Evolutionary conservation across 2,329 filamentous ascomycete species (phyloP).

Genomic region (Chalaropsis thielavioides): DNA sequence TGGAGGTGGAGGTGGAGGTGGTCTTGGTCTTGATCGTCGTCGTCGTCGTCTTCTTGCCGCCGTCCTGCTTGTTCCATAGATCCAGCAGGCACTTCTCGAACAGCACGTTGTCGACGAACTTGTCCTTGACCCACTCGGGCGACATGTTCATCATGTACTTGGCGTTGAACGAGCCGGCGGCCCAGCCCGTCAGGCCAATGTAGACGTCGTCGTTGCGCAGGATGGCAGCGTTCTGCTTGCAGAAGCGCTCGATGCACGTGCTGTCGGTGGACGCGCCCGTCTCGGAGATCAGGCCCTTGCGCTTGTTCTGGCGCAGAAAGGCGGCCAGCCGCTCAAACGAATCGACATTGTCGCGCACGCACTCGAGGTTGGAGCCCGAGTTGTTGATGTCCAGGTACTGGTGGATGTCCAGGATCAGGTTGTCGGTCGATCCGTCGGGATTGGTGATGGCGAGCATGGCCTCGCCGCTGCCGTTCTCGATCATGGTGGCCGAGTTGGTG

Average conservation of each 20-base stretch:
- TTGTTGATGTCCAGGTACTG: conserved; percentile 46
- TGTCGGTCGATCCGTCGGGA: conserved; percentile 40
- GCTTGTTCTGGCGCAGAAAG: conserved; percentile 30
- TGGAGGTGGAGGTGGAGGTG: not conserved
- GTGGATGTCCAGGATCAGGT: conserved; percentile 45
- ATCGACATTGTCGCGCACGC: conserved; percentile 38
- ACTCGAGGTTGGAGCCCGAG: conserved; percentile 37
- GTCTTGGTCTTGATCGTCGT: not conserved
- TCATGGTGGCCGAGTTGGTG: conserved; percentile 35
- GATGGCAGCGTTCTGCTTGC: conserved; percentile 34
- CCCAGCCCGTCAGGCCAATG: conserved; percentile 33
- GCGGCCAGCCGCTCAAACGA: conserved; percentile 34
- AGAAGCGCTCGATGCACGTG: conserved; percentile 31
- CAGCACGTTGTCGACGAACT: conserved; percentile 18
- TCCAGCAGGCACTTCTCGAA: conserved; percentile 23
- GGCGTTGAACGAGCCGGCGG: conserved; percentile 30
- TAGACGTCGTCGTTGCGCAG: conserved; percentile 34
- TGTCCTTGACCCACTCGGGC: conserved; percentile 24
- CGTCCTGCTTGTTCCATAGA: conserved; percentile 3
- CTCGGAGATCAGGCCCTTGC: conserved; percentile 35
- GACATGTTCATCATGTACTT: conserved; percentile 32
- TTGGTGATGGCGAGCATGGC: conserved; percentile 41
- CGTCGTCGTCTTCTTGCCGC: not conserved
- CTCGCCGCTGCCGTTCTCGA: conserved; percentile 35
- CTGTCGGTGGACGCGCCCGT: conserved; percentile 30